phyloP scores from a whole-genome alignment of 805 yeast genomes.

The Candida tibetensis region DNA sequence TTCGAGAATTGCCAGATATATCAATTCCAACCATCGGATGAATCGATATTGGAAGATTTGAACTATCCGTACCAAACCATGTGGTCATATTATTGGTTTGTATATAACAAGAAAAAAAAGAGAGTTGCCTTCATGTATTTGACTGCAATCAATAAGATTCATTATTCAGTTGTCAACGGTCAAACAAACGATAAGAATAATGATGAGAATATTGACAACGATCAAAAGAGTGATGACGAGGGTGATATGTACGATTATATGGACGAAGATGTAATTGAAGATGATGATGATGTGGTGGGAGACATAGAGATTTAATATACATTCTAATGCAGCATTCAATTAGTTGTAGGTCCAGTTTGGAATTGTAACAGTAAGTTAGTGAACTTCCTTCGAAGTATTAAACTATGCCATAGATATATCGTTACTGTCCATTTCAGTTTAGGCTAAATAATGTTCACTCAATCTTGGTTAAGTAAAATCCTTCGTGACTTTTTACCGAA shows the following conservation, averaged over 20 bases:
- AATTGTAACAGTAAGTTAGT: too few relatives aligned
- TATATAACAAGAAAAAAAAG: slow-evolving; percentile 86
- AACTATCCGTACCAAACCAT: slow-evolving; percentile 45
- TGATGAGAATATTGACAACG: slow-evolving; percentile 16
- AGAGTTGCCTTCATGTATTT: slow-evolving; percentile 85
- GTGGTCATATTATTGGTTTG: slow-evolving; percentile 88
- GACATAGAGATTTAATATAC: slow-evolving; percentile 32
- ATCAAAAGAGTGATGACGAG: slow-evolving; percentile 24
- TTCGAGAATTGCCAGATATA: slow-evolving; percentile 56
- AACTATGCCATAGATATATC: too few relatives aligned
- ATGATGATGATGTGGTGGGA: slow-evolving; percentile 33
- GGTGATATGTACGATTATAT: slow-evolving; percentile 22
- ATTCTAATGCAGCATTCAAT: not conserved
- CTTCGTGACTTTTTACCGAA: too few relatives aligned
- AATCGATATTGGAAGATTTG: slow-evolving; percentile 59
- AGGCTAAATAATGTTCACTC: too few relatives aligned
- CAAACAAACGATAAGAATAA: slow-evolving; percentile 20
- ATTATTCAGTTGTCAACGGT: slow-evolving; percentile 30
- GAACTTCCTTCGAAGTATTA: too few relatives aligned
- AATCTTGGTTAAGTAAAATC: too few relatives aligned
- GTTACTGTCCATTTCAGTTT: too few relatives aligned
- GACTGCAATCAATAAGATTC: slow-evolving; percentile 45
- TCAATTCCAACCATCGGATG: slow-evolving; percentile 60
- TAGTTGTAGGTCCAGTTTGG: too few relatives aligned
- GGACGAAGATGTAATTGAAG: slow-evolving; percentile 16